These are phyloP conservation scores for Neurospora sp. DNA, from an alignment of 495 filamentous ascomycete genomes.

Conservation along the genomic window DNA sequence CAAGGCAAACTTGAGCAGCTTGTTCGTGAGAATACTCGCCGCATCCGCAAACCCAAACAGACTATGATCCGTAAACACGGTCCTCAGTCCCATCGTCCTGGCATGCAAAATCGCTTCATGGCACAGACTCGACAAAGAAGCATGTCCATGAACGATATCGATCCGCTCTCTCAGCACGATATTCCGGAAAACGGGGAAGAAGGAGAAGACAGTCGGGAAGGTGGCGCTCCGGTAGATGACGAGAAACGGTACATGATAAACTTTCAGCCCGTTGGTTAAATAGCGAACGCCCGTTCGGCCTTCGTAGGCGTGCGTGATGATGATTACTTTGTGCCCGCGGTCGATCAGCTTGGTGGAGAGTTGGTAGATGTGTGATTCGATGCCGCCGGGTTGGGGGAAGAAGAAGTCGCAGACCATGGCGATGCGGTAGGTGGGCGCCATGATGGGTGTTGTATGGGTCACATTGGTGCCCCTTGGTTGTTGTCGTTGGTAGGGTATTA, in stretches of 20 bases:
- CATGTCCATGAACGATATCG: conserved; percentile 95
- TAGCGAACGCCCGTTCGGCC: conserved; percentile 91
- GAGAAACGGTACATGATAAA: conserved; percentile 94
- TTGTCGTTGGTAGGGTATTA: background rate
- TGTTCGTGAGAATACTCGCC: conserved; percentile 91
- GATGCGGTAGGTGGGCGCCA: conserved; percentile 53
- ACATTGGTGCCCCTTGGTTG: background rate
- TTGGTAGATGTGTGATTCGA: conserved; percentile 98
- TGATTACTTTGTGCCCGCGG: conserved; percentile 93
- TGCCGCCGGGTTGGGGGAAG: conserved; percentile 90
- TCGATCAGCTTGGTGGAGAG: conserved; percentile 92
- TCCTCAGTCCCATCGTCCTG: conserved; percentile 89
- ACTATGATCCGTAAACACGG: conserved; percentile 97
- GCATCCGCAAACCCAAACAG: conserved; percentile 96
- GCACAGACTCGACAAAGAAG: conserved; percentile 80
- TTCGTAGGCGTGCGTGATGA: conserved; percentile 94
- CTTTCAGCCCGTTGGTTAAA: conserved; percentile 94
- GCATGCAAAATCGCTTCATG: conserved; percentile 93
- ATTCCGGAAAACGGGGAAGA: conserved; percentile 93
- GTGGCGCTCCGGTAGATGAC: conserved; percentile 90
- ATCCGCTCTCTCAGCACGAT: conserved; percentile 90
- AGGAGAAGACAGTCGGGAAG: conserved; percentile 97
- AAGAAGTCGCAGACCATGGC: conserved; percentile 98
- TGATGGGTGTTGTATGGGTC: conserved; percentile 17
- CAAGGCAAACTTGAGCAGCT: conserved; percentile 86